Base-by-base conservation (phyloP, 257 asterid genomes). In the Ophiorrhiza pumila region DNA sequence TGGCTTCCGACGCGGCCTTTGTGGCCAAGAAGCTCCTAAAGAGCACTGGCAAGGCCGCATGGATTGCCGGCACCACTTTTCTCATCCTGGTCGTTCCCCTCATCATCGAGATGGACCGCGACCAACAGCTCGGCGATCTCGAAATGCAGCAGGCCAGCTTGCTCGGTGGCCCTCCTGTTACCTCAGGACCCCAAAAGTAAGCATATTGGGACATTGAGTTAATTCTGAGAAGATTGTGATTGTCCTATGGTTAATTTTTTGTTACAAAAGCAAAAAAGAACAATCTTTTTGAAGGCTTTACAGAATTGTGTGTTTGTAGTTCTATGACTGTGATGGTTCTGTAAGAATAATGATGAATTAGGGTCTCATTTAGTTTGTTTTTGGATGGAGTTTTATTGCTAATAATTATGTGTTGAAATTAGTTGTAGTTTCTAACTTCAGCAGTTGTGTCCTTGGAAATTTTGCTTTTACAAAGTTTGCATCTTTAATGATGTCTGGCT, bases 1-100 rank as follows among this genome's bases (percentile, higher is more conserved):
- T 84, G 27, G 93, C 90, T 23, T 73, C 85, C 7, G 94, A 86
- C 27, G 82, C 90, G 59, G 88, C 89, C 45, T 85, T 82, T 64
- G 94, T 91, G 27, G 81, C 89, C 22, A 87, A 80, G 80, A 86
- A 85, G 59, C 96, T 89, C 41, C 79, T 86, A 61, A 85, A 82
- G 75, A 87, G 96, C 86, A 91, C 96, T 71, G 96, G 97, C 11
- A 91, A 85, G 79, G 97, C 97, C n/a, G 91, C 97, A 50, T 89
- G 97, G 97, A 84, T 89, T 43, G 82, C 78, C 72, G 95, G 96
- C n/a, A 91, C 96, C 56, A 82, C 96, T 32, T 91, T 88, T 69
- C 88, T 91, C 61, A 77, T 91, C 55, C 93, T 91, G 67, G 81
- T 76, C 31, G 95, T 91, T 50, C 97, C 97, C 8, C 83, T 91